Base-by-base conservation (phyloP, 2,329 filamentous ascomycete species). In the Berkeleyomyces basicola region DNA sequence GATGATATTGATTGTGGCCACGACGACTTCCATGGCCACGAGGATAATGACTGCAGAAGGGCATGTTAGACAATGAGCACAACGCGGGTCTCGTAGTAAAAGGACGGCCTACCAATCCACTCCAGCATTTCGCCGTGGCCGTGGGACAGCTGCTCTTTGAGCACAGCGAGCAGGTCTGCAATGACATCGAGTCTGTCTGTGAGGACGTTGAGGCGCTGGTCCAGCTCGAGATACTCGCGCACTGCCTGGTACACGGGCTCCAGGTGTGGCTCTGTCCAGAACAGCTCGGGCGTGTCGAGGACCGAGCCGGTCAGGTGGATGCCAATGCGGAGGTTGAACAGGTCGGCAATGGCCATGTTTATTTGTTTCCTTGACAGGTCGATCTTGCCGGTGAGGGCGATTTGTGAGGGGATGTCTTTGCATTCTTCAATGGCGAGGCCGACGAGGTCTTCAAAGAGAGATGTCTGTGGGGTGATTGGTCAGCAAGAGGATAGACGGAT, bases 261-360 rank as follows among this genome's bases (percentile, higher is more conserved):
- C 5, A 99, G 80, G 73, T 96, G 91, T 7, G 93, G 93, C 74
- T 99, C 93, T 40, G 92, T 88, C 93, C 93, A 99, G 80, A 99
- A 97, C 49, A 99, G 80, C 75, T 99, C 93, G 0, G 93, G 93
- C 7, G 91, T 95, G 72, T 99, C 93, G 46, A 99, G 85, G 4
- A 99, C 91, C 39, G 89, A 95, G 42, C 93, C 93, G 73, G 97
- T 96, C 59, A 99, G 81, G 74, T 99, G 95, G 70, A 99, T 97
- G 73, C 93, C 96, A 76, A 99, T 97, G 65, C 93, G 84, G 40
- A 99, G 78, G 70, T 99, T 97, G 74, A 99, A 99, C 61, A 99
- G 82, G 76, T 99, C 91, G 72, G 93, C 93, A 65, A 99, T 96
- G 74, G 97, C 91, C 91, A 97, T 97, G 78, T 97, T 97, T 78